A percentile compares a stretch with the other conserved stretches of the same genome.
These are phyloP conservation scores for Gloeostereum incarnatum DNA, from an alignment of 768 basidiomycete species.

Conservation along the genomic window DNA sequence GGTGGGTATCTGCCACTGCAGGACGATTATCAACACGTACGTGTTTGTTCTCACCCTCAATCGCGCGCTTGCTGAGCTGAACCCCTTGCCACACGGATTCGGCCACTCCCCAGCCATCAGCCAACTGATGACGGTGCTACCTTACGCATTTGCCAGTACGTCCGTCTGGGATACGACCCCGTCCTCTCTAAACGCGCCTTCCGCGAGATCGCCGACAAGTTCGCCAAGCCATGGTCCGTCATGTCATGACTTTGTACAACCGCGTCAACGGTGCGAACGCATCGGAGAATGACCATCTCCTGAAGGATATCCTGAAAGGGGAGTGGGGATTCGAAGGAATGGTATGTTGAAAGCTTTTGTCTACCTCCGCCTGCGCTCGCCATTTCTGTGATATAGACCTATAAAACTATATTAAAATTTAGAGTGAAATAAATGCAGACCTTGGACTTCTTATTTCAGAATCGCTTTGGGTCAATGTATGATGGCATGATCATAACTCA, in stretches of 20 bases:
- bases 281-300: too few relatives aligned
- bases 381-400: neutral
- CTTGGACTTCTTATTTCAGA: too few relatives aligned
- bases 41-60: slow-evolving; percentile 6
- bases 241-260: too few relatives aligned
- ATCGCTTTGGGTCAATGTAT: too few relatives aligned
- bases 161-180: slow-evolving; percentile 45
- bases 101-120: slow-evolving; percentile 47
- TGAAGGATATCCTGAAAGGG: too few relatives aligned
- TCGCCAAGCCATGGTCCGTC: slow-evolving; percentile 51
- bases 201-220: slow-evolving; percentile 59
- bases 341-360: slow-evolving; percentile 3
- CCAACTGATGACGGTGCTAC: slow-evolving; percentile 61
- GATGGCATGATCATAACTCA: too few relatives aligned
- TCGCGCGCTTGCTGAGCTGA: too few relatives aligned
- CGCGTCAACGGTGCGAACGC: too few relatives aligned
- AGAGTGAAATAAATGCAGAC: too few relatives aligned
- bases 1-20: slow-evolving; percentile 14
- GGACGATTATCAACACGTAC: slow-evolving; percentile 51
- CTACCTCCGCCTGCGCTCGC: neutral
- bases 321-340: too few relatives aligned
- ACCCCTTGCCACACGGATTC: slow-evolving; percentile 28
- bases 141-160: slow-evolving; percentile 55
- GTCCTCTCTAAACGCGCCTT: slow-evolving; percentile 57
- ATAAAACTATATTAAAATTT: too few relatives aligned